Conservation (phyloP, 305 asterid species). For the Ajuga reptans region DNA sequence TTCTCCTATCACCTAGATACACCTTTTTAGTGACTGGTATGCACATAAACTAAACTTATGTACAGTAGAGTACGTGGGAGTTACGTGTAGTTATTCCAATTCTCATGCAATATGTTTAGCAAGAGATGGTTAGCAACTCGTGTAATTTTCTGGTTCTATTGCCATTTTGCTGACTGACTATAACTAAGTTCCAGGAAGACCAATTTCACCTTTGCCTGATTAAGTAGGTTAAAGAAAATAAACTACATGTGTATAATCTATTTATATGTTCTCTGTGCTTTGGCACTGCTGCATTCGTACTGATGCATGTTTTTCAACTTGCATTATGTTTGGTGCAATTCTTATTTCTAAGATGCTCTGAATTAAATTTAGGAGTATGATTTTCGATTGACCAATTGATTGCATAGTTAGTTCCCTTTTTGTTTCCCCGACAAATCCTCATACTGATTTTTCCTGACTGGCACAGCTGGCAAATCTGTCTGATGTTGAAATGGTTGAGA, state of each 20-base stretch:
- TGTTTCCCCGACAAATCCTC: not conserved
- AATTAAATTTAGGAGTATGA: not conserved
- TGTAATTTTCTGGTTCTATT: not conserved
- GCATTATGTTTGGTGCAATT: not conserved
- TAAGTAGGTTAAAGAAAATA: not conserved
- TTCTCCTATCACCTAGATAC: too few relatives aligned
- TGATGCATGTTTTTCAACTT: not conserved
- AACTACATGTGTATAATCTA: not conserved
- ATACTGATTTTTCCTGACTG: not conserved
- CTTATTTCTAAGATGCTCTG: not conserved
- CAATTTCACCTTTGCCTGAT: not conserved
- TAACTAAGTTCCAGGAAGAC: not conserved
- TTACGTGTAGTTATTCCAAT: not conserved
- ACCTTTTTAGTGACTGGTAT: too few relatives aligned
- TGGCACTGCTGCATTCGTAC: not conserved
- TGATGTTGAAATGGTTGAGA: slow-evolving; percentile 36
- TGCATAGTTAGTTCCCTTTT: not conserved
- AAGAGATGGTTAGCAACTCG: not conserved
- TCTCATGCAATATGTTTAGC: not conserved
- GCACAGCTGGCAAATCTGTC: slow-evolving; percentile 29
- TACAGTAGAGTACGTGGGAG: not conserved
- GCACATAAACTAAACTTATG: not conserved
- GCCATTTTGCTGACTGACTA: not conserved
- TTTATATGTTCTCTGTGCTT: not conserved
- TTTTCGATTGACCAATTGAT: not conserved